phyloP scores from a whole-genome alignment of 2,329 filamentous ascomycete genomes.

The Gnomoniopsis sp. region DNA sequence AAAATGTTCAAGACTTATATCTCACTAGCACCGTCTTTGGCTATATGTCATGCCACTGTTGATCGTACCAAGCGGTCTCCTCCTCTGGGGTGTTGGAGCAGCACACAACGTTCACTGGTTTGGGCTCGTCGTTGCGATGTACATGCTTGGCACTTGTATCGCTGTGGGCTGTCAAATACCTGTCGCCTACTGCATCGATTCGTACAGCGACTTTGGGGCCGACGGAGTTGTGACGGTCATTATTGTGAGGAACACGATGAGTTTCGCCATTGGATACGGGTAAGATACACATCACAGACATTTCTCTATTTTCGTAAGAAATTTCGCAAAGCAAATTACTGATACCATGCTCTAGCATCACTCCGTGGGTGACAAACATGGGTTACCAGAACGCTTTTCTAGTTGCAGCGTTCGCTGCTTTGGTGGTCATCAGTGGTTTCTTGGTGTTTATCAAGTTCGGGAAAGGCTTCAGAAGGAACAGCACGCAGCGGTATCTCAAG shows the following conservation, averaged over 20 bases:
- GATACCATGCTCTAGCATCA: not conserved
- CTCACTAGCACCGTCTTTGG: slow-evolving; percentile 20
- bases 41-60: slow-evolving; percentile 19
- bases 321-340: not conserved
- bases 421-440: not conserved
- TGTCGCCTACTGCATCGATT: slow-evolving; percentile 28
- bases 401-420: not conserved
- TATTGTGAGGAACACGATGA: slow-evolving; percentile 35
- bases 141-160: slow-evolving; percentile 25
- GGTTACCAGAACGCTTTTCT: not conserved
- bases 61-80: slow-evolving; percentile 19
- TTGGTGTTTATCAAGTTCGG: not conserved
- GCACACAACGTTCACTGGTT: slow-evolving; percentile 30
- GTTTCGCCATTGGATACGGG: slow-evolving; percentile 35
- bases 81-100: slow-evolving; percentile 24
- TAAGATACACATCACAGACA: not conserved
- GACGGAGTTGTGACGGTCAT: slow-evolving; percentile 29
- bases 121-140: slow-evolving; percentile 26
- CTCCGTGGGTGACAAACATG: not conserved
- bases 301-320: not conserved
- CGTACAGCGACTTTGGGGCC: slow-evolving; percentile 28
- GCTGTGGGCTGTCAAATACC: slow-evolving; percentile 25
- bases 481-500: not conserved
- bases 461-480: not conserved
- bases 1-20: slow-evolving; percentile 19